These are phyloP conservation scores for Graphilbum ipis-grandicollis DNA, from an alignment of 2,329 filamentous ascomycete genomes.

Conservation along the genomic window DNA sequence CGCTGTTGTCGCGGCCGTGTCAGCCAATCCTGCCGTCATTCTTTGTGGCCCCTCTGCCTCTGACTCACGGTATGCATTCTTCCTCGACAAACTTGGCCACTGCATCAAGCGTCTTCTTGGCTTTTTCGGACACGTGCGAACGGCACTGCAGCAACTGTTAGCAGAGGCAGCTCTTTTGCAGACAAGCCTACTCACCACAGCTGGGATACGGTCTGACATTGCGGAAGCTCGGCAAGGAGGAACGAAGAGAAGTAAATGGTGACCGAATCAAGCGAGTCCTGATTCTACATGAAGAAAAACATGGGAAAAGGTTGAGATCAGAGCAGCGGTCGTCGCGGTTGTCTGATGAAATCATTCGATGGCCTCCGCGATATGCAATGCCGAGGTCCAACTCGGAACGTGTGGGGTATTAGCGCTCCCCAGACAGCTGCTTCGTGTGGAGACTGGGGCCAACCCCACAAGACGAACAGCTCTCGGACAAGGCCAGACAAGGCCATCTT, in stretches of 20 bases:
- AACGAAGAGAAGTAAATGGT: too few species aligned
- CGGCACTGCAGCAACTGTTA: slow-evolving; percentile 12
- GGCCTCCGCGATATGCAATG: too few species aligned
- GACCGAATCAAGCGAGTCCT: too few species aligned
- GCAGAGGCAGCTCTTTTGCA: not conserved
- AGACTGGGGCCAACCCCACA: not conserved
- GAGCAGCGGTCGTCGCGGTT: too few species aligned
- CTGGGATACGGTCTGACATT: slow-evolving; percentile 28
- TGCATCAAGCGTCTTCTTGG: slow-evolving; percentile 67
- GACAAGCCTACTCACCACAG: slow-evolving; percentile 19
- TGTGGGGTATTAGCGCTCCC: not conserved
- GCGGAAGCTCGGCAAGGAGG: not conserved
- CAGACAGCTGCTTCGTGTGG: not conserved
- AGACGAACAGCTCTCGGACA: too few species aligned
- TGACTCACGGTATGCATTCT: slow-evolving; percentile 72
- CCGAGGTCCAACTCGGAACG: not conserved
- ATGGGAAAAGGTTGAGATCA: too few species aligned
- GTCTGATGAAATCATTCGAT: too few species aligned
- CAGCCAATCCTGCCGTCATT: too few species aligned
- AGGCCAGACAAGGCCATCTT: too few species aligned
- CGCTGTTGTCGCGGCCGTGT: slow-evolving; percentile 22
- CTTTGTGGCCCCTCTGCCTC: too few species aligned
- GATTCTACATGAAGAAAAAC: too few species aligned
- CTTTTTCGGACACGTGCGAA: slow-evolving; percentile 60
- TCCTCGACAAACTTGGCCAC: slow-evolving; percentile 95